A percentile compares a stretch with the other conserved stretches of the same genome.
These are phyloP conservation scores for Aspergillus tubingensis DNA, from an alignment of 2,329 filamentous ascomycete genomes.

Conservation along the genomic window DNA sequence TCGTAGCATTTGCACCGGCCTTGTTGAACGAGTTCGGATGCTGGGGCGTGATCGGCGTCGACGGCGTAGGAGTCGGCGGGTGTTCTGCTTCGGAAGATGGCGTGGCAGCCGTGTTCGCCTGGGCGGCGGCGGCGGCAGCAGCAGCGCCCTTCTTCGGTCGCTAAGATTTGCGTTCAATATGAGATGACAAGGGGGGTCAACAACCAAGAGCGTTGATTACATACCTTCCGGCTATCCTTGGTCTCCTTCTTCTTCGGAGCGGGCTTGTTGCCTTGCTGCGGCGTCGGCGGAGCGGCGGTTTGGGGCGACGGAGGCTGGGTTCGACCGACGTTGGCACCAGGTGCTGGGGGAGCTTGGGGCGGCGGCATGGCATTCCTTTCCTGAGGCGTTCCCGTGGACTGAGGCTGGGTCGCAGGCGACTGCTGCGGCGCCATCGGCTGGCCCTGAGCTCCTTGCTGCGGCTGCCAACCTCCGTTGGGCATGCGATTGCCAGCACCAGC, in stretches of 20 bases:
- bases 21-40: slow-evolving; percentile 50
- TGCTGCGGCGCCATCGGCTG: slow-evolving; percentile 53
- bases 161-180: slow-evolving; percentile 30
- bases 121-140: slow-evolving; percentile 32
- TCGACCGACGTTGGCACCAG: slow-evolving; percentile 43
- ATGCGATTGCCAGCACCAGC: slow-evolving; percentile 42
- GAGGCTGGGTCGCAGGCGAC: slow-evolving; percentile 46
- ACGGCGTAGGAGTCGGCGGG: slow-evolving; percentile 51
- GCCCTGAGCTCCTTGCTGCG: slow-evolving; percentile 39
- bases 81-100: slow-evolving; percentile 50
- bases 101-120: slow-evolving; percentile 45
- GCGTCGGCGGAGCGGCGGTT: slow-evolving; percentile 60
- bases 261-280: slow-evolving; percentile 60
- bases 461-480: slow-evolving; percentile 45
- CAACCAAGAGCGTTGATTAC: slow-evolving; percentile 10
- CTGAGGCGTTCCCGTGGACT: slow-evolving; percentile 57
- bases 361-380: slow-evolving; percentile 57
- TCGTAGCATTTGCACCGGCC: slow-evolving; percentile 38
- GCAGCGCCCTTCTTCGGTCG: slow-evolving; percentile 42
- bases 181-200: slow-evolving; percentile 3
- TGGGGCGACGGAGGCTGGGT: slow-evolving; percentile 48
- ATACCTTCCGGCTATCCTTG: slow-evolving; percentile 57
- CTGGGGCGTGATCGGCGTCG: slow-evolving; percentile 52
- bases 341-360: slow-evolving; percentile 47
- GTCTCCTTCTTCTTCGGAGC: slow-evolving; percentile 62